Percentiles rank a stretch among this genome's conserved stretches.
phyloP scores from a whole-genome alignment of 768 basidiomycete species.

The Tulasnella sp. region DNA sequence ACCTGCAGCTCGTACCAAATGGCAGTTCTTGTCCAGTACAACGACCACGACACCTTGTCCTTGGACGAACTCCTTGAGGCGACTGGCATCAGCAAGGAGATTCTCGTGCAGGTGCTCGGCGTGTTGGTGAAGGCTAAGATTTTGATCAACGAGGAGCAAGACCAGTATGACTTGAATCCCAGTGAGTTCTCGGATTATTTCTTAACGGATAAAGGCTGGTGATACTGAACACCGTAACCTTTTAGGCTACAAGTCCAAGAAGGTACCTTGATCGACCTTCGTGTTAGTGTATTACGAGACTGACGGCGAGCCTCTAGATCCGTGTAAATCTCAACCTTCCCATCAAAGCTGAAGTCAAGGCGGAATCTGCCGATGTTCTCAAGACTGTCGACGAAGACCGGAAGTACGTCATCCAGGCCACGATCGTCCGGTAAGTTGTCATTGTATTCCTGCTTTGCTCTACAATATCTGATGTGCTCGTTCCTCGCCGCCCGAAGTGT shows the following conservation, averaged over 20 bases:
- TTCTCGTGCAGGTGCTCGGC: slow-evolving; percentile 53
- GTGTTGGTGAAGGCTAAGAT: slow-evolving; percentile 88
- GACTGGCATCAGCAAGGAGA: slow-evolving; percentile 79
- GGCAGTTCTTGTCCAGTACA: slow-evolving; percentile 93
- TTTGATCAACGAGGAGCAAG: slow-evolving; percentile 82
- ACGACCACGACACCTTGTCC: slow-evolving; percentile 83
- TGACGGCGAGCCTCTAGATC: slow-evolving; percentile 37
- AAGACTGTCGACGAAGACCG: slow-evolving; percentile 97
- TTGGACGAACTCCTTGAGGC: slow-evolving; percentile 77
- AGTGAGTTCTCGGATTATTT: slow-evolving; percentile 46
- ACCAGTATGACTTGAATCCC: slow-evolving; percentile 92
- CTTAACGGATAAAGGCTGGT: not conserved
- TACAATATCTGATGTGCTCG: not conserved
- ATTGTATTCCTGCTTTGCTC: not conserved
- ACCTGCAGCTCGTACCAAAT: slow-evolving; percentile 96
- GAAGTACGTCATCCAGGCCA: slow-evolving; percentile 51
- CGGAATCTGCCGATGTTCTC: slow-evolving; percentile 84
- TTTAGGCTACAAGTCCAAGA: slow-evolving; percentile 44
- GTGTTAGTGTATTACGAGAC: not conserved
- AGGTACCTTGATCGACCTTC: slow-evolving; percentile 33
- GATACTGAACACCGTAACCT: not conserved
- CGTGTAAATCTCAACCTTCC: slow-evolving; percentile 51
- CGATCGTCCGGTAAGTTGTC: slow-evolving; percentile 34
- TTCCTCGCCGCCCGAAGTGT: slow-evolving; percentile 54
- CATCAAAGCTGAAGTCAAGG: slow-evolving; percentile 93